These are phyloP conservation scores for Oryza nivara DNA, from an alignment of 176 grass and related monocot genomes.

Conservation along the genomic window DNA sequence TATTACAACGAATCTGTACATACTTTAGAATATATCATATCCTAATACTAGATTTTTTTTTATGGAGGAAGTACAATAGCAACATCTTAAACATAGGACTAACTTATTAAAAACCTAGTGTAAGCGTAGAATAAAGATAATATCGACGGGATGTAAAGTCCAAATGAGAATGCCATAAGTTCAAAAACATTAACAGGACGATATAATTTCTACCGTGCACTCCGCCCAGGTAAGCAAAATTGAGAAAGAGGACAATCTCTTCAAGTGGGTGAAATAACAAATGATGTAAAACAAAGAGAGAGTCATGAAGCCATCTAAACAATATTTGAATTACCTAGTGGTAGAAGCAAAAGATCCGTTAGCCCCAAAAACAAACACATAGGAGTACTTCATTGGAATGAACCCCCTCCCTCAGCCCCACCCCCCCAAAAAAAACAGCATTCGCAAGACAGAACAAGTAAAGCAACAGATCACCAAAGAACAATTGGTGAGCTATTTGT, in stretches of 20 bases:
- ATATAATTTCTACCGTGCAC: background rate
- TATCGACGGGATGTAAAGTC: background rate
- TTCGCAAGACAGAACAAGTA: background rate
- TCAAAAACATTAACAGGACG: background rate
- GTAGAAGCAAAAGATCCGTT: background rate
- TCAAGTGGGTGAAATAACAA: background rate
- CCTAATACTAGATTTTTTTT: no score
- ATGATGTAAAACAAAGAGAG: background rate
- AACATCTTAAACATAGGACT: background rate
- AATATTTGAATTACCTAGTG: background rate
- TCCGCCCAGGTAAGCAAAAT: background rate
- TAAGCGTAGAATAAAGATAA: conserved; percentile 1
- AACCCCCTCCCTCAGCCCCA: background rate
- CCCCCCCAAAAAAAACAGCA: background rate
- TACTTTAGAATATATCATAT: no score
- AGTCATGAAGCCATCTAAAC: background rate
- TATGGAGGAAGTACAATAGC: background rate
- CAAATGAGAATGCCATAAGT: background rate
- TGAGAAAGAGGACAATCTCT: no score
- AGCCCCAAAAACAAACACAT: background rate
- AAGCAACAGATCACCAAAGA: background rate
- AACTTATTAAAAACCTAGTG: background rate
- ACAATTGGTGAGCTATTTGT: background rate
- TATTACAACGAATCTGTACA: no score
- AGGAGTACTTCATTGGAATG: background rate